phyloP scores from a whole-genome alignment of 768 basidiomycete species.

The Cystofilobasidium capitatum region DNA sequence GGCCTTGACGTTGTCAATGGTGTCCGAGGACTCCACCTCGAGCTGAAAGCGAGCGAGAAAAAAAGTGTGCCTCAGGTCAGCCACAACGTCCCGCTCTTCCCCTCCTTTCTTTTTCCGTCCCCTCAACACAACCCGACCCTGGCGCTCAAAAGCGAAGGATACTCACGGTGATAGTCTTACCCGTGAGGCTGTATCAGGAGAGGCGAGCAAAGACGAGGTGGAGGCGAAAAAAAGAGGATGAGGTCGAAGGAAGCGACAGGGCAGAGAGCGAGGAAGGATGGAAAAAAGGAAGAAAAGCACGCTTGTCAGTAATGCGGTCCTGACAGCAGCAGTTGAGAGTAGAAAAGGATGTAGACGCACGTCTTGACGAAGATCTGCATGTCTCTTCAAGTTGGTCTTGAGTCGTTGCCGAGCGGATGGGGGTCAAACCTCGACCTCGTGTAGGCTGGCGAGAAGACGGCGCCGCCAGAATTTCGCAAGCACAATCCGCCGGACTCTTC shows the following conservation, averaged over 20 bases:
- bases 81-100: slow-evolving; percentile 92
- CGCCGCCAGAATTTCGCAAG: neutral
- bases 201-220: too few relatives aligned
- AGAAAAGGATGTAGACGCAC: too few relatives aligned
- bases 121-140: slow-evolving; percentile 55
- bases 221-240: too few relatives aligned
- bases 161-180: slow-evolving; percentile 97
- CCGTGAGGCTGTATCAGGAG: too few relatives aligned
- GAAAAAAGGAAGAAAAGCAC: too few relatives aligned
- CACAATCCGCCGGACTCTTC: neutral
- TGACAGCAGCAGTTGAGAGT: too few relatives aligned
- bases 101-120: slow-evolving; percentile 93
- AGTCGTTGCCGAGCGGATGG: neutral
- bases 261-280: too few relatives aligned
- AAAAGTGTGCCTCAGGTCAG: slow-evolving; percentile 96
- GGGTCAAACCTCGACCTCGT: slow-evolving; percentile 2
- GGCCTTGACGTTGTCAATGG: slow-evolving; percentile 30
- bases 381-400: neutral
- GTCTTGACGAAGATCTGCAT: slow-evolving; percentile 37
- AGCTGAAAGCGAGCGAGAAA: slow-evolving; percentile 56
- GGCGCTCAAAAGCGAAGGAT: too few relatives aligned
- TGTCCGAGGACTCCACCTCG: slow-evolving; percentile 40
- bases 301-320: too few relatives aligned
- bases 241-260: too few relatives aligned
- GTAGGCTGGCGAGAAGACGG: neutral